A percentile compares a stretch with the other conserved stretches of the same genome.
Evolutionary conservation across 192 early-diverging fungal genomes (phyloP).

Genomic region (Chytriomyces confervae): DNA sequence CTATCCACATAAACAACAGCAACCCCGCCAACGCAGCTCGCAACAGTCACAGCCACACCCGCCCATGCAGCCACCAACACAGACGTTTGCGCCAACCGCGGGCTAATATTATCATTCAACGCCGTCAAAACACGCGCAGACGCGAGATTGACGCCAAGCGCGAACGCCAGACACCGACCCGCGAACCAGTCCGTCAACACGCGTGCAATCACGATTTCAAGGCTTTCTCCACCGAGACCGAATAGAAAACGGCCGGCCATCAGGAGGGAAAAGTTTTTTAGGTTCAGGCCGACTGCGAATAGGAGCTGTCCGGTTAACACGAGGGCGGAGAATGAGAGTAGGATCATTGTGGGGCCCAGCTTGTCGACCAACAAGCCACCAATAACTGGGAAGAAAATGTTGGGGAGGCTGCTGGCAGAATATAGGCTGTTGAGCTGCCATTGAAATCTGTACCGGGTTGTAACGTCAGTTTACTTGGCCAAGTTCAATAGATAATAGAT

Average conservation of each 20-base stretch:
- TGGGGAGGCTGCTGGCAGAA: slow-evolving; percentile 54
- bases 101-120: slow-evolving; percentile 64
- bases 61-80: slow-evolving; percentile 56
- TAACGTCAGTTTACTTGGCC: background rate
- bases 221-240: slow-evolving; percentile 66
- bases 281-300: slow-evolving; percentile 55
- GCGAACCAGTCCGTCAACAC: slow-evolving; percentile 67
- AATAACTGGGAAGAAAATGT: slow-evolving; percentile 58
- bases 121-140: slow-evolving; percentile 62
- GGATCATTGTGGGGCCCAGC: slow-evolving; percentile 51
- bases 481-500: background rate
- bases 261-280: slow-evolving; percentile 48
- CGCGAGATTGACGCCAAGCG: slow-evolving; percentile 59
- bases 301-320: slow-evolving; percentile 57
- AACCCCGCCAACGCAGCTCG: slow-evolving; percentile 48
- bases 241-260: slow-evolving; percentile 63
- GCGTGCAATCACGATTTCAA: slow-evolving; percentile 67
- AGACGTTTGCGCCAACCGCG: slow-evolving; percentile 48
- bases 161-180: slow-evolving; percentile 64
- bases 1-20: slow-evolving; percentile 54
- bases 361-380: slow-evolving; percentile 59
- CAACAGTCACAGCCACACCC: slow-evolving; percentile 54
- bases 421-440: slow-evolving; percentile 62
- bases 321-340: slow-evolving; percentile 52
- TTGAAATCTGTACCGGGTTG: slow-evolving; percentile 30